Conservation (phyloP, 768 basidiomycete genomes). For the Inosperma sp. region DNA sequence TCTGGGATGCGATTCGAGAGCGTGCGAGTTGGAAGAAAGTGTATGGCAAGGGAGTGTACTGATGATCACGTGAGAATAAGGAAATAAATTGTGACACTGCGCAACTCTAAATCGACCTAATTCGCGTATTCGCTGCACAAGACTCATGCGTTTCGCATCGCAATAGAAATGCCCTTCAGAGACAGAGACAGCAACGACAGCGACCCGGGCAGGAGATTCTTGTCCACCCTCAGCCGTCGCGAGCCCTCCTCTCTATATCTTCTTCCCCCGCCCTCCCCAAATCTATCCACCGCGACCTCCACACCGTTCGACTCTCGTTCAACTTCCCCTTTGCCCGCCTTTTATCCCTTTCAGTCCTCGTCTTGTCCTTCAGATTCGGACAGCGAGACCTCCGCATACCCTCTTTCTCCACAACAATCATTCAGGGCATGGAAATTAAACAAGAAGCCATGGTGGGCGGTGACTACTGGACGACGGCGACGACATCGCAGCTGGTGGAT, state of each 20-base stretch:
- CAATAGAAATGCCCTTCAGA: slow-evolving; percentile 22
- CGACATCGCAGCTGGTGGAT: slow-evolving; percentile 46
- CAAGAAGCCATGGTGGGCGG: slow-evolving; percentile 55
- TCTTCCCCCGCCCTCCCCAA: slow-evolving; percentile 35
- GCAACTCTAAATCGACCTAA: too few relatives aligned
- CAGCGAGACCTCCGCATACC: slow-evolving; percentile 48
- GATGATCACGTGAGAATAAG: slow-evolving; percentile 7
- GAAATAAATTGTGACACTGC: neutral
- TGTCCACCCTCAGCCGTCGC: slow-evolving; percentile 4
- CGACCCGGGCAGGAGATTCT: slow-evolving; percentile 1
- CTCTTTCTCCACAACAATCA: slow-evolving; percentile 34
- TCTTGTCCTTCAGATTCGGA: slow-evolving; percentile 61
- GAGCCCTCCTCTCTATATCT: slow-evolving; percentile 31
- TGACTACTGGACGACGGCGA: slow-evolving; percentile 39
- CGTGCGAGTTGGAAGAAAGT: slow-evolving; percentile 71
- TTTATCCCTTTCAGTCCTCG: slow-evolving; percentile 45
- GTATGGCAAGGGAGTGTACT: slow-evolving; percentile 48
- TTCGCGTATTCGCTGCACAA: too few relatives aligned
- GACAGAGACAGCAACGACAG: slow-evolving; percentile 16
- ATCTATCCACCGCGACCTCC: slow-evolving; percentile 38
- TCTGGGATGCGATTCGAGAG: slow-evolving; percentile 67
- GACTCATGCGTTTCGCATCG: neutral
- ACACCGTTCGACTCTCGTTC: slow-evolving; percentile 63
- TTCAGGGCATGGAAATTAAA: slow-evolving; percentile 38
- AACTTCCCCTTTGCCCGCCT: slow-evolving; percentile 54